phyloP scores from a whole-genome alignment of 306 rosid species.

The Castanopsis chinensis region DNA sequence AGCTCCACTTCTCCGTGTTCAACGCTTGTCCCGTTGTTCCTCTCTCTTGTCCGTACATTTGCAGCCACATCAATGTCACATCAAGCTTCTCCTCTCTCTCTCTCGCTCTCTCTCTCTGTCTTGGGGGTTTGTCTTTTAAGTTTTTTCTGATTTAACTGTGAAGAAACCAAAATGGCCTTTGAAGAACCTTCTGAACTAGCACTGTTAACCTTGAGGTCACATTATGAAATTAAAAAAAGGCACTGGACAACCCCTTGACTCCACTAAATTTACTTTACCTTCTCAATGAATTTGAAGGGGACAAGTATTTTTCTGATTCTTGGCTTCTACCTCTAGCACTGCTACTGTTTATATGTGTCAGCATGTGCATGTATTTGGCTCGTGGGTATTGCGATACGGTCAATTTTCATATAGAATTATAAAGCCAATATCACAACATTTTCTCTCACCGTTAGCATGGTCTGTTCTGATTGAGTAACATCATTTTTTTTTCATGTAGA shows the following conservation, averaged over 20 bases:
- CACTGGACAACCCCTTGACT: neutral
- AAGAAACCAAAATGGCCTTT: neutral
- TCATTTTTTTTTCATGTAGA: no score
- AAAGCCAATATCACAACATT: no score
- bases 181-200: neutral
- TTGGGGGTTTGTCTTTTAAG: no score
- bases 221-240: neutral
- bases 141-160: no score
- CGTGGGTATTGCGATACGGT: neutral
- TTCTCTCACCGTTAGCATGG: no score
- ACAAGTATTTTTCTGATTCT: neutral
- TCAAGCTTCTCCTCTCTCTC: neutral
- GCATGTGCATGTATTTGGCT: neutral
- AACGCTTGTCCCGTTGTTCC: slow-evolving; percentile 12
- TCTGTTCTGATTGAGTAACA: no score
- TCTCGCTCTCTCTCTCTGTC: neutral
- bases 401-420: neutral
- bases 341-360: neutral
- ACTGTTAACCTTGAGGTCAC: neutral
- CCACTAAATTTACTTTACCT: neutral
- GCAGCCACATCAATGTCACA: slow-evolving; percentile 21
- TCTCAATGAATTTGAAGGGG: neutral
- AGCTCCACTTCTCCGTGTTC: slow-evolving; percentile 35
- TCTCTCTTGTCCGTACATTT: slow-evolving; percentile 19
- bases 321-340: neutral